Evolutionary conservation across 2,329 filamentous ascomycete genomes (phyloP).

Genomic region (Talaromyces sp.): DNA sequence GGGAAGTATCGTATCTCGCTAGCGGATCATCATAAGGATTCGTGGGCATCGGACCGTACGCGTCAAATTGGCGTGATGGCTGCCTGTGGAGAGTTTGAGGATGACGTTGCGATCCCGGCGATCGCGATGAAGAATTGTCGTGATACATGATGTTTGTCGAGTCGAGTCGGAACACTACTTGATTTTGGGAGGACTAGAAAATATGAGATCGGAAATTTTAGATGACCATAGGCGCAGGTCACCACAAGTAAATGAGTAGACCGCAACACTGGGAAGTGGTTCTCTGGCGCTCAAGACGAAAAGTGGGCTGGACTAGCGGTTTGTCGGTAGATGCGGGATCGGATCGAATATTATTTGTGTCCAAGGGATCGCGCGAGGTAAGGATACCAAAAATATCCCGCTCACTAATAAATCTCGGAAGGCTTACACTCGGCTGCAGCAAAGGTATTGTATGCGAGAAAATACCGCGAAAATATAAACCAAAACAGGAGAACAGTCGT

Average conservation of each 20-base stretch:
- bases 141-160: conserved; percentile 53
- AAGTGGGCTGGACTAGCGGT: neutral
- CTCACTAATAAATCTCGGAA: conserved; percentile 15
- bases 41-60: conserved; percentile 62
- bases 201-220: conserved; percentile 4
- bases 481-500: neutral
- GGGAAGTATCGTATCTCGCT: conserved; percentile 53
- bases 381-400: conserved; percentile 20
- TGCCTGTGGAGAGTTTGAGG: conserved; percentile 64
- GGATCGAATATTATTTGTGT: conserved; percentile 11
- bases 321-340: conserved; percentile 12
- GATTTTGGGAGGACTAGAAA: neutral
- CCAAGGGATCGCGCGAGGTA: conserved; percentile 13
- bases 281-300: neutral
- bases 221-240: conserved; percentile 17
- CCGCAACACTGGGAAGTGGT: neutral
- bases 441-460: neutral
- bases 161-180: neutral
- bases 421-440: neutral
- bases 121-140: conserved; percentile 67
- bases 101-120: conserved; percentile 68
- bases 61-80: conserved; percentile 73
- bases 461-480: neutral
- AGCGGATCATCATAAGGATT: conserved; percentile 70
- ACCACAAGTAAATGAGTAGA: conserved; percentile 17